Evolutionary conservation across 768 basidiomycete species (phyloP), one percentile per base, ranked within the genome.

Genomic region (Amanita molliuscula): DNA sequence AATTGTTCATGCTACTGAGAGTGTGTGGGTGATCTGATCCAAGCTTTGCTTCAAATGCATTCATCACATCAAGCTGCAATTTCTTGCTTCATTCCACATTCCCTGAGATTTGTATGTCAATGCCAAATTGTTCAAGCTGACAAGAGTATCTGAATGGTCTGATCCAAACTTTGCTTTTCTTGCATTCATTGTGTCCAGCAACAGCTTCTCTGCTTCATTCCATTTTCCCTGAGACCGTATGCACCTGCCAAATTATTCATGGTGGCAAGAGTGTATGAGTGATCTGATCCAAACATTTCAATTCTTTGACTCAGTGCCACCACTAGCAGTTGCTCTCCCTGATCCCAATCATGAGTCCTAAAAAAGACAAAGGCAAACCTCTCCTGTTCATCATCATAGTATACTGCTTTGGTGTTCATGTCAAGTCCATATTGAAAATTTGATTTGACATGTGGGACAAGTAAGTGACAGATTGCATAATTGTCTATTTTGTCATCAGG

Each of bases 391-490:
- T 48, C 48, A 41, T 41, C 28, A 48, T 15, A 37, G 33, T 47
- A 47, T 3, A 6, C 20, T 2, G 1, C 3, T 11, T 31, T n/a
- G n/a, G 15, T 5, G 2, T 35, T 20, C 34, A 47, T 25, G 3
- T 47, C 21, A 5, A 6, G 1, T 23, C 21, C 5, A 28, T 31
- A 23, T 2, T 21, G 3, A 8, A 2, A 4, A 11, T 36, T 44
- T 16, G 41, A 20, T 28, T 41, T 55, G 28, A 53, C 31, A 38
- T 55, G 54, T 35, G 52, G 47, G 3, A 28, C 21, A 26, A 37
- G 21, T 23, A 13, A 41, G 33, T 38, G 25, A 15, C 41, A 40
- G 9, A 48, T 46, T 3, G 3, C n/a, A 44, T 38, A 52, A 28
- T 54, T 36, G 11, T 40, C 10, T 21, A 3, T 34, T 2, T 6